Evolutionary conservation across 805 yeast species (phyloP).

Genomic region (Candida odintsovae): DNA sequence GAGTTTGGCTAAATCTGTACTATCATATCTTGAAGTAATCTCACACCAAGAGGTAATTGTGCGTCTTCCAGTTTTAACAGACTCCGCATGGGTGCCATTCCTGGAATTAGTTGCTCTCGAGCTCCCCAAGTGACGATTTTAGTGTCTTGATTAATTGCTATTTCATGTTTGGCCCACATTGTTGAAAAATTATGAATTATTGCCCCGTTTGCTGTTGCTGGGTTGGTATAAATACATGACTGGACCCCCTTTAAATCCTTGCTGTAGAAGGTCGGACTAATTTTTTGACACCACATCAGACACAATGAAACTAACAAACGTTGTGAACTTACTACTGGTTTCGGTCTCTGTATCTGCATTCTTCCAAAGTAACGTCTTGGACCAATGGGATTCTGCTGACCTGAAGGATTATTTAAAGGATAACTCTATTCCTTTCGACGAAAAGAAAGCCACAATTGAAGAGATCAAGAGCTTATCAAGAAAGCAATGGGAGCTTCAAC

Average conservation of each 20-base stretch:
- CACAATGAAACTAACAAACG: neutral
- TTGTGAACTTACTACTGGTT: neutral
- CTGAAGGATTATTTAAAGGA: constrained; percentile 30
- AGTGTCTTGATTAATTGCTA: neutral
- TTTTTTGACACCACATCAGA: neutral
- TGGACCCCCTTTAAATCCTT: neutral
- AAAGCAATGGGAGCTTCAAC: constrained; percentile 22
- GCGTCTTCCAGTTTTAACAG: neutral
- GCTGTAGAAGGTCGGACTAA: neutral
- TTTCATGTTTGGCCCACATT: neutral
- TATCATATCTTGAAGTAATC: too few relatives aligned
- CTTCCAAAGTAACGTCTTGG: constrained; percentile 9
- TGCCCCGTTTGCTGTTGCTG: neutral
- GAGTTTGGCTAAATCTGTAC: too few relatives aligned
- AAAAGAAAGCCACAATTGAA: constrained; percentile 16
- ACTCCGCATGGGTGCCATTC: neutral
- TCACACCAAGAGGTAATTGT: neutral
- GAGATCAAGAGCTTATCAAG: constrained; percentile 25
- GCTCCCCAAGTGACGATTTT: too few relatives aligned
- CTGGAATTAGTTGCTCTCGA: neutral
- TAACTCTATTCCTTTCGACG: constrained; percentile 19
- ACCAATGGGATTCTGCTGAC: constrained; percentile 30
- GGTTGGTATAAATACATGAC: neutral
- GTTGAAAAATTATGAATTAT: neutral
- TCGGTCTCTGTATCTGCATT: constrained; percentile 2